Percentiles rank a stretch among this genome's conserved stretches.
Conservation (phyloP, 257 asterid species). For the Petunia secreta region DNA sequence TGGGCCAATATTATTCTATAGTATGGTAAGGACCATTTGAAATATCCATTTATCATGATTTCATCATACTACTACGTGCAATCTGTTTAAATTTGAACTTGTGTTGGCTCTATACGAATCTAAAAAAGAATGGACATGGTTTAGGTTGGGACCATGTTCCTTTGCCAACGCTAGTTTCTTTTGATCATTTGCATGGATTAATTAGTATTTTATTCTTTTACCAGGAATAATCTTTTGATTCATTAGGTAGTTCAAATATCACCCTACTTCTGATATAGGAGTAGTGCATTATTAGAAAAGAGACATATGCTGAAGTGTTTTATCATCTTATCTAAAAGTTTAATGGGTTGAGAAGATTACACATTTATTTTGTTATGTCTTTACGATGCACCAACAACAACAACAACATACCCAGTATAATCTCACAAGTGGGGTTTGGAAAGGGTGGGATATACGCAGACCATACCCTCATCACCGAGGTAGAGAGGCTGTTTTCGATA, state of each 20-base stretch:
- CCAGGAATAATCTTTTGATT: slow-evolving; percentile 15
- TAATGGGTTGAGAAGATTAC: too few species aligned
- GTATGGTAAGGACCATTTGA: background rate
- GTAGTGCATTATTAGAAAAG: too few species aligned
- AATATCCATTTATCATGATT: background rate
- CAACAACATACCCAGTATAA: too few species aligned
- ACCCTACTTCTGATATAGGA: background rate
- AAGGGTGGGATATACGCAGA: too few species aligned
- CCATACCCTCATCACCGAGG: too few species aligned
- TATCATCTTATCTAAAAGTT: too few species aligned
- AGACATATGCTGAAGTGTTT: too few species aligned
- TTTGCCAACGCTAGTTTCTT: background rate
- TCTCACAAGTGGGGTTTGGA: too few species aligned
- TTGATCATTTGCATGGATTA: background rate
- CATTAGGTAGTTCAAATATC: background rate
- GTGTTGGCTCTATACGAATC: slow-evolving; percentile 24
- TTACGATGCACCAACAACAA: too few species aligned
- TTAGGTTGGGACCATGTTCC: slow-evolving; percentile 20
- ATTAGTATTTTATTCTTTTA: background rate
- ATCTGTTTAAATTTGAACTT: slow-evolving; percentile 33
- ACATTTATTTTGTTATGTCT: too few species aligned
- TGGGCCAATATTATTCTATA: slow-evolving; percentile 13
- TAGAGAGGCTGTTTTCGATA: too few species aligned
- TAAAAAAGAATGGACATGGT: background rate
- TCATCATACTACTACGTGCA: background rate